Evolutionary conservation across 768 basidiomycete species (phyloP), one percentile per base, ranked within the genome.

Genomic region (Leccinellum rugosiceps): DNA sequence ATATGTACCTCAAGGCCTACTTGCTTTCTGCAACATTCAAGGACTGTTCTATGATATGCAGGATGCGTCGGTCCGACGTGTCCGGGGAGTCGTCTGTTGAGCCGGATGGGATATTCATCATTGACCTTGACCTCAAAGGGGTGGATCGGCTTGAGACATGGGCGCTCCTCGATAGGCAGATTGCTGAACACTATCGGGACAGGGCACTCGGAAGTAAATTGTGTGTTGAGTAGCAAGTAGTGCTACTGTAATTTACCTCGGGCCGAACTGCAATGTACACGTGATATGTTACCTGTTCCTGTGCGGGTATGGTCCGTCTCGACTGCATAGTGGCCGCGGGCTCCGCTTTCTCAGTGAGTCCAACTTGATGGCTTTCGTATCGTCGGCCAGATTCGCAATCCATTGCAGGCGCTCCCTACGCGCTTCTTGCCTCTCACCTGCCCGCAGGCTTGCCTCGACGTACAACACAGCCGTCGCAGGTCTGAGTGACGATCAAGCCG

Each of bases 1-100:
- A 83, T 41, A 82, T 88, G 63, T 83, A 88, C 61, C 67, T 86
- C 43, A 74, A 90, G 48, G 87, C 90, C 8, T 92, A 92, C 70
- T 75, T 94, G 21, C 85, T 98, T 52, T 93, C 93, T 5, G 92
- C 92, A 25, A 90, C 91, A 6, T 94, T 99, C 80, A 99, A 99
- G 71, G 96, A 99, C 71, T 99, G 96, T 74, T 97, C 95, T 1
- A 57, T 89, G 53, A 83, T 89, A 53, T 59, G 87, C 35, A 75
- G 77, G 21, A 58, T 65, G 49, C 50, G 44, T 57, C 62, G 48
- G 14, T 48, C 62, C 10, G 55, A 57, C 28, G 30, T 38, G 14
- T 44, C 46, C 49, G 53, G 47, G 13, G 17, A 23, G 65, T 76
- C 48, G 71, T 81, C 58, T 58, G 75, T 43, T 28, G 53, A 38